Conservation (phyloP, 2,329 filamentous ascomycete genomes). For the Trichoderma atroviride region DNA sequence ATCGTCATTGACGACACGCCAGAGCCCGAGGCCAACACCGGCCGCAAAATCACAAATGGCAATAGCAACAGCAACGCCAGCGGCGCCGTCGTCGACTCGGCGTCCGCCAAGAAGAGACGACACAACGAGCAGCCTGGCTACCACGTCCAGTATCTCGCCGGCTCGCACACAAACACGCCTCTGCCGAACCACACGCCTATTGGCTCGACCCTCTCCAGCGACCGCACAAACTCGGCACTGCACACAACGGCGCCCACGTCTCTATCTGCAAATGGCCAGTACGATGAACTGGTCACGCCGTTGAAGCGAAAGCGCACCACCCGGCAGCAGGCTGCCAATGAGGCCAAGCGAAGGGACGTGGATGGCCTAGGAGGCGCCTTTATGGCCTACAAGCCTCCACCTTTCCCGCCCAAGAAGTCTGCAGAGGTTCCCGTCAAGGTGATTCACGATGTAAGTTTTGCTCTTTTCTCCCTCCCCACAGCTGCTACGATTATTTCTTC, state of each 20-base stretch:
- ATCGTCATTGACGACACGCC: constrained; percentile 82
- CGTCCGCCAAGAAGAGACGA: constrained; percentile 68
- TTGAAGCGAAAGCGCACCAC: constrained; percentile 85
- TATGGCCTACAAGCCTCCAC: constrained; percentile 80
- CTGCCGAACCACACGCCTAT: constrained; percentile 67
- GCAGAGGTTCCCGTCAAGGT: constrained; percentile 70
- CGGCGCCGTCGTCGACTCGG: constrained; percentile 30
- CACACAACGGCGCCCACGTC: constrained; percentile 91
- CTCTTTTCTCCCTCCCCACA: neutral
- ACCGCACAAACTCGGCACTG: constrained; percentile 77
- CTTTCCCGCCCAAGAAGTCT: constrained; percentile 87
- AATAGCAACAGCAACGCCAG: constrained; percentile 8
- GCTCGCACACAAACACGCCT: constrained; percentile 72
- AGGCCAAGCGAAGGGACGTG: constrained; percentile 76
- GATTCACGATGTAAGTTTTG: constrained; percentile 62
- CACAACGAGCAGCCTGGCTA: constrained; percentile 71
- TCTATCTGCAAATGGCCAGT: constrained; percentile 61
- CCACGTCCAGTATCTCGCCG: constrained; percentile 67
- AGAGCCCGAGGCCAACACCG: constrained; percentile 52
- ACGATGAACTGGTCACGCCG: constrained; percentile 69
- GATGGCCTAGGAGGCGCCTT: constrained; percentile 72
- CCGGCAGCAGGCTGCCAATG: constrained; percentile 77
- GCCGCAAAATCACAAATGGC: constrained; percentile 45
- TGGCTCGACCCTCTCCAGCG: constrained; percentile 76
- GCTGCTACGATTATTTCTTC: neutral